Evolutionary conservation across 257 asterid genomes (phyloP).

Genomic region (Cynanchum wilfordii): DNA sequence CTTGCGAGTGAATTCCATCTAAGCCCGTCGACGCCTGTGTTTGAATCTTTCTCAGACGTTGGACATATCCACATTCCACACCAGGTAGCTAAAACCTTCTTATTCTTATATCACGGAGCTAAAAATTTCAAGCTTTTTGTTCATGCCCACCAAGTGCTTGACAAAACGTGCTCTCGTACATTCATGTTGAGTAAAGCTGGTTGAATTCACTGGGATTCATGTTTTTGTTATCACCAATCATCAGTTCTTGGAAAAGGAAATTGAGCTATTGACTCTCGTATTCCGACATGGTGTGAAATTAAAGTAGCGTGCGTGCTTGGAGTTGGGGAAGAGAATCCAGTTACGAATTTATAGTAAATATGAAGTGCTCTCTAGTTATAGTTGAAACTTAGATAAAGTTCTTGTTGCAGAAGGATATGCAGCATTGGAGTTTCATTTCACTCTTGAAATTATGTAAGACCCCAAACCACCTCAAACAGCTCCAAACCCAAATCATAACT

Average conservation of each 20-base stretch:
- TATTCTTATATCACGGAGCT: neutral
- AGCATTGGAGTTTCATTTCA: conserved; percentile 9
- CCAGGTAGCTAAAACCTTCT: neutral
- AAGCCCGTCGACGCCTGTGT: neutral
- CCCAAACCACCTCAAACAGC: conserved; percentile 44
- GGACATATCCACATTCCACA: neutral
- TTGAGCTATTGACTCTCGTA: neutral
- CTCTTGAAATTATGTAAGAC: conserved; percentile 60
- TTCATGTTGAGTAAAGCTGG: too few species aligned
- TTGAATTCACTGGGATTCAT: neutral
- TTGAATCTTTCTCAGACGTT: neutral
- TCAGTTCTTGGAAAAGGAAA: neutral
- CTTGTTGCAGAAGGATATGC: too few species aligned
- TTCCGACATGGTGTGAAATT: neutral
- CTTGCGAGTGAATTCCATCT: too few species aligned
- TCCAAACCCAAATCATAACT: conserved; percentile 57
- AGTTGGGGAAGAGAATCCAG: neutral
- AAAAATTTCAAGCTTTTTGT: too few species aligned
- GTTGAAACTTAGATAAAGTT: too few species aligned
- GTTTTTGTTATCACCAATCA: neutral
- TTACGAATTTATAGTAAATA: neutral
- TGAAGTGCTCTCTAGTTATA: neutral
- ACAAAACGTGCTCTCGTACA: neutral
- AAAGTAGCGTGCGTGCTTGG: neutral
- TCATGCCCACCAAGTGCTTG: neutral